Evolutionary conservation across 2,329 filamentous ascomycete species (phyloP), one percentile per base, ranked within the genome.

Genomic region (Alternaria brassicicola): DNA sequence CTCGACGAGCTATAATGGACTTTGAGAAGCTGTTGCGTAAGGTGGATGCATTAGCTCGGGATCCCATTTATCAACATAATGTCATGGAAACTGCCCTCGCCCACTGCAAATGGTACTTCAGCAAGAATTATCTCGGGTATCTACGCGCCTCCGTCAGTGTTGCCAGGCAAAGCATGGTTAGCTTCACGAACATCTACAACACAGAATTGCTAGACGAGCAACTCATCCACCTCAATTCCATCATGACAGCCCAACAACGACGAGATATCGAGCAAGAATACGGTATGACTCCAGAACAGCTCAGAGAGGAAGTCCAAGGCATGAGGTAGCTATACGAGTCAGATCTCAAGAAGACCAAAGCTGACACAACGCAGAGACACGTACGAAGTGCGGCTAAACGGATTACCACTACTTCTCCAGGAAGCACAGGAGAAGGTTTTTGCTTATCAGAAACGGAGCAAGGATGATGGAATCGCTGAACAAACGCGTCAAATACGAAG

Each of bases 71-170:
- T 26, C 6, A 17, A 9, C 23, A 42, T 17, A 52, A 52, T 1
- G n/a, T 42, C 6, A 23, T 52, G 6, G 41, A 62, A 12, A 52
- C 26, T 1, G 3, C 45, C 17, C 13, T 26, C 4, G 59, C 59
- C 13, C 54, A 55, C 41, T 17, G 47, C 19, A 52, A 33, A 31
- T 58, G 59, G 59, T 49, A 23, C 35, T 55, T 58, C 26, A 61
- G 51, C 41, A 43, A 43, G 21, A 36, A 15, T n/a, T 19, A 38
- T 8, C 41, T 61, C 3, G 46, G 43, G 23, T 36, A 41, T 30
- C 48, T 61, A 10, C 50, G 55, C 19, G 52, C 51, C 8, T 61
- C 51, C 6, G 42, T 61, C 13, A 42, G 10, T 13, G 55, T 61
- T 15, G 58, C 59, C 13, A 49, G 51, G 28, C 50, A 58, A 46